phyloP scores from a whole-genome alignment of 1,284 basidiomycete species.

The Chalciporus sp. region DNA sequence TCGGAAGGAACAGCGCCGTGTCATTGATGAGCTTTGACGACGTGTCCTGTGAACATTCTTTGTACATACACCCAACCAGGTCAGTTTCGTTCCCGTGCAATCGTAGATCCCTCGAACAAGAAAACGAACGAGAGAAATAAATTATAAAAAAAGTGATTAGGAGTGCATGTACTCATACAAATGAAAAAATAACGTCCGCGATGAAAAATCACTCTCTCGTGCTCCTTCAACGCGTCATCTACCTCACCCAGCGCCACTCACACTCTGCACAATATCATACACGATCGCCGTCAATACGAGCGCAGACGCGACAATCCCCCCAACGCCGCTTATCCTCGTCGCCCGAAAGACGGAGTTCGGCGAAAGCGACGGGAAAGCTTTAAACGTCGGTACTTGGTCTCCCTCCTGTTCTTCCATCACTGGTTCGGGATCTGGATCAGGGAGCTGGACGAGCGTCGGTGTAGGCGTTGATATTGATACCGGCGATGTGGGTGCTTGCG shows the following conservation, averaged over 20 bases:
- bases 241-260: not conserved
- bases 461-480: not conserved
- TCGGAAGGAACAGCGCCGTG: not conserved
- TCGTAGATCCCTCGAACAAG: not conserved
- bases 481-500: not conserved
- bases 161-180: too few species aligned
- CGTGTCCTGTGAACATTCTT: not conserved
- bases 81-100: not conserved
- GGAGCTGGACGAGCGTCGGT: not conserved
- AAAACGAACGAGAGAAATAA: too few species aligned
- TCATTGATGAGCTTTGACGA: conserved; percentile 18
- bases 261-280: conserved; percentile 17
- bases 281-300: conserved; percentile 23
- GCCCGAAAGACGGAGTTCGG: conserved; percentile 11
- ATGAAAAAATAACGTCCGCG: too few species aligned
- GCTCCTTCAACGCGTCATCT: not conserved
- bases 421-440: not conserved
- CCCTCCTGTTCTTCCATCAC: not conserved
- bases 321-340: conserved; percentile 14
- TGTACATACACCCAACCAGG: not conserved
- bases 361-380: conserved; percentile 19
- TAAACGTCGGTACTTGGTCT: conserved; percentile 2
- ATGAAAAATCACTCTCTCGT: too few species aligned
- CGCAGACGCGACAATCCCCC: conserved; percentile 6
- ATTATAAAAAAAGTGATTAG: too few species aligned